These are phyloP conservation scores for Candolleomyces efflorescens DNA, from an alignment of 768 basidiomycete genomes.

Conservation along the genomic window DNA sequence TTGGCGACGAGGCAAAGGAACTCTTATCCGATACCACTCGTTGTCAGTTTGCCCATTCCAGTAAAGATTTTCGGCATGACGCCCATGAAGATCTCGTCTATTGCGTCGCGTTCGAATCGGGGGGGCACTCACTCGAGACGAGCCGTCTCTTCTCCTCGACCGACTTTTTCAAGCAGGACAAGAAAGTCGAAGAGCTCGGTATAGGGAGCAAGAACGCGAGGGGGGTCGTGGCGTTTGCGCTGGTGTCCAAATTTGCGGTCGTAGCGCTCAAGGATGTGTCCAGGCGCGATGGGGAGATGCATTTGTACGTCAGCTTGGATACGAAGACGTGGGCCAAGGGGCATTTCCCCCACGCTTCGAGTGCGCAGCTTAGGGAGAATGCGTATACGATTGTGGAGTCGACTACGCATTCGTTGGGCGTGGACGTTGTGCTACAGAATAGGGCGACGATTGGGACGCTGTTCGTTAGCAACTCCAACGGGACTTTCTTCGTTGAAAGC, in stretches of 20 bases:
- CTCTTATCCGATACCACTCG: conserved; percentile 69
- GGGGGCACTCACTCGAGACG: conserved; percentile 48
- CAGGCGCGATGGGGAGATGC: conserved; percentile 62
- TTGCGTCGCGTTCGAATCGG: conserved; percentile 83
- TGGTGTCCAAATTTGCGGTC: conserved; percentile 89
- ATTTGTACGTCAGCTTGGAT: conserved; percentile 84
- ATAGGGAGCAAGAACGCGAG: conserved; percentile 72
- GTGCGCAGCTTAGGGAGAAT: conserved; percentile 77
- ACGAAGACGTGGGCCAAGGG: conserved; percentile 83
- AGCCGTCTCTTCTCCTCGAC: conserved; percentile 78
- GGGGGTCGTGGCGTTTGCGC: conserved; percentile 90
- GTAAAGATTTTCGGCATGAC: conserved; percentile 74
- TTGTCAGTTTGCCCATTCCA: conserved; percentile 90
- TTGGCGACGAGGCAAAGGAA: conserved; percentile 51
- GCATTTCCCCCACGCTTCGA: conserved; percentile 87
- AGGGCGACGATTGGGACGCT: conserved; percentile 74
- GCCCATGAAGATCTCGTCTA: conserved; percentile 76
- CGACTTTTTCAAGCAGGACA: conserved; percentile 74
- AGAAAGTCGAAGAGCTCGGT: conserved; percentile 77
- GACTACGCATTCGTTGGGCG: conserved; percentile 87
- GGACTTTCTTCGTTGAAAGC: conserved; percentile 90
- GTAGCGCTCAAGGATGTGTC: conserved; percentile 78
- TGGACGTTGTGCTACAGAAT: conserved; percentile 84
- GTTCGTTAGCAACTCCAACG: conserved; percentile 94
- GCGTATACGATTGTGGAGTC: conserved; percentile 96